Evolutionary conservation across 208 protist genomes (phyloP), one percentile per base, ranked within the genome.

Genomic region (Trypanosoma brucei): DNA sequence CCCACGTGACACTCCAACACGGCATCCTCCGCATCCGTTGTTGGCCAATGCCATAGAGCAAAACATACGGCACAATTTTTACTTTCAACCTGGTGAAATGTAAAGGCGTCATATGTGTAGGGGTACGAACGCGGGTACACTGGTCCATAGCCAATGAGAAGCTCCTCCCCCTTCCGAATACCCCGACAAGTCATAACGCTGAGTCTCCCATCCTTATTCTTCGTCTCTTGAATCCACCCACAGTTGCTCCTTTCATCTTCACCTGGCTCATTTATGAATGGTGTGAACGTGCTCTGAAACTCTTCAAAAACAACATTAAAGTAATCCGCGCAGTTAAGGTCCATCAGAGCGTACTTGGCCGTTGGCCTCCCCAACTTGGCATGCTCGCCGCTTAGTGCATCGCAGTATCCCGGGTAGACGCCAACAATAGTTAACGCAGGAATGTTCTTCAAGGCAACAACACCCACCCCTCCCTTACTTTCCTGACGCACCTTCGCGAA

Each of bases 221-320:
- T 72, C 22, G 69, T 55, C 61, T 95, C 84, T 53, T 93, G 90
- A 55, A 95, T 92, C 87, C 90, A 95, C 0, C 81, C 86, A 51
- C 84, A 92, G 67, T 95, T 95, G 63, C 84, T 91, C 14, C 58
- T 78, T 64, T 95, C 90, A 35, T 59, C 51, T n/a, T 76, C 71
- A 49, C 66, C 72, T 2, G 90, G 90, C 49, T 95, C 86, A 62
- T 95, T 95, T 33, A 95, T 90, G 58, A 91, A 95, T 3, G 90
- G 90, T 7, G 86, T 93, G 42, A 88, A 87, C 6, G 85, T 88
- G 1, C 46, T 63, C 53, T 79, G 57, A 33, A 94, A 73, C 71
- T 94, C 84, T 9, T 82, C 72, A 79, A 94, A 94, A 5, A 94
- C 88, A 5, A 83, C 69, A 50, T 94, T 94, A 50, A 79, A 89